Conservation (phyloP, 2,329 filamentous ascomycete species). For the Arthrobotrys megalospora region DNA sequence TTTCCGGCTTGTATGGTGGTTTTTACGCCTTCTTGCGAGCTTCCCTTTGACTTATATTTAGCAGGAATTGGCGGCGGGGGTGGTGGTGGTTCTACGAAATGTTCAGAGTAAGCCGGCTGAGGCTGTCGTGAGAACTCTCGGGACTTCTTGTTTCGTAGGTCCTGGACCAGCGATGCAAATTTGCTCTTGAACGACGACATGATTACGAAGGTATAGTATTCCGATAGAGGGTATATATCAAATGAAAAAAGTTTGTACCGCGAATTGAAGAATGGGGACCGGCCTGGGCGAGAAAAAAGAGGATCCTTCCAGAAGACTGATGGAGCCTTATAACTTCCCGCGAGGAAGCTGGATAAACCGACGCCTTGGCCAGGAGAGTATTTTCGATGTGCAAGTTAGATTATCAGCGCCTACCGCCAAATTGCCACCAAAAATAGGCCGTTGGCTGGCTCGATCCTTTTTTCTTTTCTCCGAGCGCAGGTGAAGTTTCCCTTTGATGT, state of each 20-base stretch:
- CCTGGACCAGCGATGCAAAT: conserved; percentile 58
- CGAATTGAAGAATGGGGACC: conserved; percentile 42
- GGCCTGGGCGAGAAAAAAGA: conserved; percentile 41
- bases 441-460: conserved; percentile 8
- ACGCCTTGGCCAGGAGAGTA: conserved; percentile 43
- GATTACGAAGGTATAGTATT: conserved; percentile 11
- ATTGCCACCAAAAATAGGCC: conserved; percentile 58
- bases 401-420: conserved; percentile 57
- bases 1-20: conserved; percentile 33
- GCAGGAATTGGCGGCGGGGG: conserved; percentile 48
- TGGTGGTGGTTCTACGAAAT: conserved; percentile 50
- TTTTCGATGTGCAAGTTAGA: conserved; percentile 36
- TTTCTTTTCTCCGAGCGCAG: conserved; percentile 28
- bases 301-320: conserved; percentile 16
- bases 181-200: conserved; percentile 60
- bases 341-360: conserved; percentile 24
- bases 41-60: conserved; percentile 30
- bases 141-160: conserved; percentile 58
- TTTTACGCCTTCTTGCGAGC: conserved; percentile 39
- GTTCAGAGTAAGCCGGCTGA: conserved; percentile 52
- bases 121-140: conserved; percentile 57
- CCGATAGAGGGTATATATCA: conserved; percentile 9
- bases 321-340: conserved; percentile 34
- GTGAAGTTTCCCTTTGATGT: conserved; percentile 30
- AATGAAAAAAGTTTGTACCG: conserved; percentile 29